Evolutionary conservation across 208 protist species (phyloP), one percentile per base, ranked within the genome.

Genomic region (Sergeia podlipaevii): DNA sequence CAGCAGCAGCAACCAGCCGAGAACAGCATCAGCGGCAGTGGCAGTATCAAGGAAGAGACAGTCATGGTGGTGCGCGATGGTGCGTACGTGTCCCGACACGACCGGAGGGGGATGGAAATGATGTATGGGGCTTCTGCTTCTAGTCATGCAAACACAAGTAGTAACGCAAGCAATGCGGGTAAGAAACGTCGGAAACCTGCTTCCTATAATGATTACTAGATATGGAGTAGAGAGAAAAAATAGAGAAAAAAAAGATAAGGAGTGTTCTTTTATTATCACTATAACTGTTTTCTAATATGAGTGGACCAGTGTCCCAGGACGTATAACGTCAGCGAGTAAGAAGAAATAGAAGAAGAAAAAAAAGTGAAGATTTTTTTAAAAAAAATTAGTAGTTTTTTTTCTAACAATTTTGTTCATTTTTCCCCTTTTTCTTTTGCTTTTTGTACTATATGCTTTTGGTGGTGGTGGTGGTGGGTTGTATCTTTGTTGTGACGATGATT

Each of bases 121-220:
- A n/a, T n/a, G n/a, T n/a, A n/a, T n/a, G n/a, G n/a, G n/a, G n/a
- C n/a, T n/a, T n/a, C n/a, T n/a, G n/a, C n/a, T n/a, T n/a, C n/a
- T n/a, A n/a, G n/a, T n/a, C n/a, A n/a, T n/a, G n/a, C n/a, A n/a
- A n/a, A n/a, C n/a, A n/a, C n/a, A n/a, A n/a, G n/a, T n/a, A n/a
- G n/a, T n/a, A n/a, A 38, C 50, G 34, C 59, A 20, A 20, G 23
- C 32, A 33, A 34, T 11, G 45, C 60, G 24, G 74, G 79, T 4
- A 77, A 67, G 62, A 88, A 88, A 46, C 67, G 80, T 11, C 62
- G 52, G 1, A 88, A 88, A 61, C 80, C 80, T n/a, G 76, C 80
- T 10, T 70, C 72, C 65, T 88, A 79, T 51, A 59, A 68, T 45
- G 80, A 88, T 50, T 83, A 84, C 58, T 42, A 46, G 34, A 38